phyloP scores from a whole-genome alignment of 1,139 yeast genomes.

The Kazachstania sp. region DNA sequence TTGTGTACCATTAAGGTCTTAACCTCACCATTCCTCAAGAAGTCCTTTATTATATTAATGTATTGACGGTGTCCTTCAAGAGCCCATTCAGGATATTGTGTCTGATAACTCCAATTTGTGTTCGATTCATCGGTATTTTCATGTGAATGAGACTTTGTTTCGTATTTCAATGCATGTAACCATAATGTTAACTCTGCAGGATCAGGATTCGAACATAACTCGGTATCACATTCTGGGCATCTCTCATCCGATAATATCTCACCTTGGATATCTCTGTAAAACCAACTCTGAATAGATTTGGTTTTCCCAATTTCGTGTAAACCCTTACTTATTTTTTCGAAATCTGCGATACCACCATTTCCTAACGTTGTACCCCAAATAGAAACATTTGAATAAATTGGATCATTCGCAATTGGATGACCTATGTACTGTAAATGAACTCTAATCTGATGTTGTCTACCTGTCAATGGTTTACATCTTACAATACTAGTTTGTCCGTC shows the following conservation, averaged over 20 bases:
- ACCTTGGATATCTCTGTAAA: constrained; percentile 46
- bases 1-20: not conserved
- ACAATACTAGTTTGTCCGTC: constrained; percentile 60
- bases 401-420: constrained; percentile 90
- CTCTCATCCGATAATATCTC: constrained; percentile 50
- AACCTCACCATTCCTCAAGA: not conserved
- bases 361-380: constrained; percentile 79
- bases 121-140: not conserved
- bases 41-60: constrained; percentile 9
- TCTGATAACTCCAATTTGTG: constrained; percentile 60
- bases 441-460: constrained; percentile 90
- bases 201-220: constrained; percentile 79
- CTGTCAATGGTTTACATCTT: constrained; percentile 76
- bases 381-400: constrained; percentile 63
- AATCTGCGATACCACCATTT: constrained; percentile 44
- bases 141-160: constrained; percentile 33
- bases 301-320: constrained; percentile 65
- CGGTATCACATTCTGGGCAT: constrained; percentile 63
- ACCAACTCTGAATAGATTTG: constrained; percentile 60
- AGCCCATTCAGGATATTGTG: constrained; percentile 87
- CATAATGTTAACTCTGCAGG: constrained; percentile 77
- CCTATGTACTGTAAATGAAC: constrained; percentile 87
- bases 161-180: constrained; percentile 81
- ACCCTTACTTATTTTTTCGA: constrained; percentile 38
- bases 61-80: constrained; percentile 4